These are phyloP conservation scores for Leccinum sublutescens DNA, from an alignment of 768 basidiomycete species.

Conservation along the genomic window DNA sequence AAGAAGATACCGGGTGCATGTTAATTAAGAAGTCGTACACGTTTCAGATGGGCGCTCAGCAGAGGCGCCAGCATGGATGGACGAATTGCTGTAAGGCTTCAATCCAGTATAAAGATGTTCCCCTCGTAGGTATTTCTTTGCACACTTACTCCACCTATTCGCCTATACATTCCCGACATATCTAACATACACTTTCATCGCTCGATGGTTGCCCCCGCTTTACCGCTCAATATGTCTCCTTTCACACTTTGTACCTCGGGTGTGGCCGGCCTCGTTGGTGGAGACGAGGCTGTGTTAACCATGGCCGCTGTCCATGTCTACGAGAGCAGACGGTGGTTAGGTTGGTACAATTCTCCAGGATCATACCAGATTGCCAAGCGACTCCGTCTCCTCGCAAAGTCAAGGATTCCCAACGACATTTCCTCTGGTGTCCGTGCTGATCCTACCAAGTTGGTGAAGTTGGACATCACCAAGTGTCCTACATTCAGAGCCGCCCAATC, in stretches of 20 bases:
- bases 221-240: too few relatives aligned
- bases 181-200: background rate
- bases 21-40: too few relatives aligned
- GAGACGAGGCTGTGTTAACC: constrained; percentile 32
- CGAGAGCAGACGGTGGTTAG: constrained; percentile 24
- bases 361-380: constrained; percentile 25
- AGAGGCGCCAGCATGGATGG: too few relatives aligned
- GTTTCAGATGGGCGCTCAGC: too few relatives aligned
- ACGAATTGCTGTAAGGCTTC: too few relatives aligned
- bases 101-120: background rate
- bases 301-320: constrained; percentile 30
- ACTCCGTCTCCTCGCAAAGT: constrained; percentile 22
- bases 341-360: constrained; percentile 36
- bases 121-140: too few relatives aligned
- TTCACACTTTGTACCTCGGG: background rate
- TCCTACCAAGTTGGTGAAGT: constrained; percentile 1
- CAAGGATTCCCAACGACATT: background rate
- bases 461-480: background rate
- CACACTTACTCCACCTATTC: too few relatives aligned
- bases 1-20: too few relatives aligned
- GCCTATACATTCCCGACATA: too few relatives aligned
- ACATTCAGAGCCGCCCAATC: background rate
- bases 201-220: too few relatives aligned
- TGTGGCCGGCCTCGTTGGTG: constrained; percentile 15
- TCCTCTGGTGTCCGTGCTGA: constrained; percentile 12